Evolutionary conservation across 2,329 filamentous ascomycete species (phyloP).

Genomic region (Scedosporium apiospermum): DNA sequence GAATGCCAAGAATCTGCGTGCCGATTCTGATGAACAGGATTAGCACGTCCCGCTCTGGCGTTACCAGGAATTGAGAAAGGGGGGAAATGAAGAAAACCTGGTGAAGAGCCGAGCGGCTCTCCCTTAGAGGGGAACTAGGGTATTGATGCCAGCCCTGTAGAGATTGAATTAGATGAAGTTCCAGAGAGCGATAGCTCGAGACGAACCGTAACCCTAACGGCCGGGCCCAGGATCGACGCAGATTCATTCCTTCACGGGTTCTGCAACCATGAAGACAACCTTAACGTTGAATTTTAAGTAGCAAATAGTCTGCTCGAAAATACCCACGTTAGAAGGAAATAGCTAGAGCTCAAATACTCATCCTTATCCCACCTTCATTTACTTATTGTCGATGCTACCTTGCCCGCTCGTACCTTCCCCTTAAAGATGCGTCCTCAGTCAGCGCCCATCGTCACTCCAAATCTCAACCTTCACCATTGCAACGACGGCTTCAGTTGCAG

Average conservation of each 20-base stretch:
- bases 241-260: too few species aligned
- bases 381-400: too few species aligned
- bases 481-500: neutral
- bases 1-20: neutral
- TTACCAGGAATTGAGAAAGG: neutral
- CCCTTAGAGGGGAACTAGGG: neutral
- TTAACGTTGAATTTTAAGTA: too few species aligned
- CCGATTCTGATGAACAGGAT: neutral
- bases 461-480: neutral
- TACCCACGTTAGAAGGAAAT: too few species aligned
- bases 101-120: neutral
- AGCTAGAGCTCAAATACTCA: too few species aligned
- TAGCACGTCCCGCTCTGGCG: neutral
- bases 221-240: neutral
- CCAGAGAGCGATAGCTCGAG: neutral
- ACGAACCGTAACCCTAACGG: neutral
- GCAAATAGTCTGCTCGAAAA: too few species aligned
- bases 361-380: neutral
- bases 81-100: neutral
- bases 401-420: too few species aligned
- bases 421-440: neutral
- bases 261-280: too few species aligned
- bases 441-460: neutral
- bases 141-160: neutral
- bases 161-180: neutral